Conservation (phyloP, 352 stramenopile species). For the Achlya hypogyna region DNA sequence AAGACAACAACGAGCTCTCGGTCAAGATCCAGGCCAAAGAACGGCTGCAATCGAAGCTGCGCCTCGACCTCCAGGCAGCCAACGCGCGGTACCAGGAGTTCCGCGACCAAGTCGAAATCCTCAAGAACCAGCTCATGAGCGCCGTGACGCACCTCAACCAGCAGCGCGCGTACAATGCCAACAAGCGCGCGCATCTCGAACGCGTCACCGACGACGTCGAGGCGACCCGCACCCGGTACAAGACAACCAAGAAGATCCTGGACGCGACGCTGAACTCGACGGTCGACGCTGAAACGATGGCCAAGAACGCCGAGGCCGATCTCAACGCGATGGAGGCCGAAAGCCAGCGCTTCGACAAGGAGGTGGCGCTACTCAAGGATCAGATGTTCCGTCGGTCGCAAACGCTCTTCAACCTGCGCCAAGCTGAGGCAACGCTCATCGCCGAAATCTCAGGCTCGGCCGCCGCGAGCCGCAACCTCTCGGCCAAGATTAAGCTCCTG, state of each 20-base stretch:
- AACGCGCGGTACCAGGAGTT: conserved; percentile 67
- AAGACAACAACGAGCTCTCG: conserved; percentile 80
- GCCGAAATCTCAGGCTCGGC: conserved; percentile 89
- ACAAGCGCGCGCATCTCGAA: conserved; percentile 66
- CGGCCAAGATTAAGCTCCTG: conserved; percentile 85
- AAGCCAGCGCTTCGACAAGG: conserved; percentile 58
- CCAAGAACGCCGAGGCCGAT: conserved; percentile 78
- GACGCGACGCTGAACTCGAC: conserved; percentile 62
- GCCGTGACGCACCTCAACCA: conserved; percentile 76
- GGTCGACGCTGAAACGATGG: conserved; percentile 68
- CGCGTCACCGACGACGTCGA: conserved; percentile 72
- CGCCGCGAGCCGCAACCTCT: conserved; percentile 78
- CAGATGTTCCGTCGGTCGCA: conserved; percentile 89
- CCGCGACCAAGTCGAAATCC: conserved; percentile 85
- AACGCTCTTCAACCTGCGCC: conserved; percentile 75
- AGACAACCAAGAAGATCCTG: conserved; percentile 70
- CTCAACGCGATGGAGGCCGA: conserved; percentile 55
- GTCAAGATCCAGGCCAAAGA: conserved; percentile 58
- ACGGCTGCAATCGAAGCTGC: conserved; percentile 52
- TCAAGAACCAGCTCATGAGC: conserved; percentile 87
- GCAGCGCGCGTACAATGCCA: conserved; percentile 66
- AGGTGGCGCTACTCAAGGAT: conserved; percentile 83
- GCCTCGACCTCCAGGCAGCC: conserved; percentile 55
- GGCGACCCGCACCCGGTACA: conserved; percentile 51
- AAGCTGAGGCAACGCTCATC: conserved; percentile 83